A percentile compares a stretch with the other conserved stretches of the same genome.
Evolutionary conservation across 2,329 filamentous ascomycete species (phyloP).

Genomic region (Diaporthe ilicicola): DNA sequence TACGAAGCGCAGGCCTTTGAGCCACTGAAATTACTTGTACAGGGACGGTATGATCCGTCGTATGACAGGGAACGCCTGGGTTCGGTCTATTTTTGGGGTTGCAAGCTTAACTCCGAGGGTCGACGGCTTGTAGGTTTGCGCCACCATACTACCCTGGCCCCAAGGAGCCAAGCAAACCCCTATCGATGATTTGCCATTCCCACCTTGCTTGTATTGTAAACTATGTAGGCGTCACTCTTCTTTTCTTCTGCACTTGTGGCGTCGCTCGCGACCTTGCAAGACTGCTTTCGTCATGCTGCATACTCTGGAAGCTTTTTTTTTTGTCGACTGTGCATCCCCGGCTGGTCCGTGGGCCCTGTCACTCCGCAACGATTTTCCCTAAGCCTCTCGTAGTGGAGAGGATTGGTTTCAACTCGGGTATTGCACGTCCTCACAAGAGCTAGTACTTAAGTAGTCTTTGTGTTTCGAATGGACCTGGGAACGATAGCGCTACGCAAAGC

Average conservation of each 20-base stretch:
- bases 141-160: not conserved
- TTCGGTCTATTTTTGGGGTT: constrained; percentile 14
- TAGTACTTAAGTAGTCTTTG: not conserved
- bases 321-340: not conserved
- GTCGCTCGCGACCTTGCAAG: constrained; percentile 4
- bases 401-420: not conserved
- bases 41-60: not conserved
- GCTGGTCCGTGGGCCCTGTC: not conserved
- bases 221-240: not conserved
- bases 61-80: not conserved
- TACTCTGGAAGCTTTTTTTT: constrained; percentile 17
- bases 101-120: constrained; percentile 14
- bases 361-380: not conserved
- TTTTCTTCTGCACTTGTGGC: not conserved
- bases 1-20: not conserved
- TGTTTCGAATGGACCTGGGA: not conserved
- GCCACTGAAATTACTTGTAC: not conserved
- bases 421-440: not conserved
- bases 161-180: not conserved
- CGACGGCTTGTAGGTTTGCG: not conserved
- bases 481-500: not conserved
- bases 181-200: not conserved
- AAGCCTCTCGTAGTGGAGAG: not conserved
- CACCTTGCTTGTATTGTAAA: not conserved
- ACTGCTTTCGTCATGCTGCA: constrained; percentile 30